These are phyloP conservation scores for Sporothrix protearum DNA, from an alignment of 2,329 filamentous ascomycete genomes.

Conservation along the genomic window DNA sequence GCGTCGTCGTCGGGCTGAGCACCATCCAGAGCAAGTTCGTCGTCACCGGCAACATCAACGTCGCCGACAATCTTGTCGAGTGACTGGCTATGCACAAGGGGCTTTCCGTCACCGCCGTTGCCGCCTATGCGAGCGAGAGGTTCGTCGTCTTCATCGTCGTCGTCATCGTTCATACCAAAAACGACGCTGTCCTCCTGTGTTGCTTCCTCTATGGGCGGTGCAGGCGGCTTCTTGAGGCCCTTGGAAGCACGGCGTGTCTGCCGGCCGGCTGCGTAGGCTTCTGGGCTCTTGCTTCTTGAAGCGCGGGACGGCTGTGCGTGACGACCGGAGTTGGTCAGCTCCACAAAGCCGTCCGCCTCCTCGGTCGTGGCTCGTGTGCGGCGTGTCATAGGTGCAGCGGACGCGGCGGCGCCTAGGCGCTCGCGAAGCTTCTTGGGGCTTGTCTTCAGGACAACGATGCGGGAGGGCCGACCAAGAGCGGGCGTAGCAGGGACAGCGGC, in stretches of 20 bases:
- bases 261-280: slow-evolving; percentile 39
- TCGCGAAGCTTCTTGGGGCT: slow-evolving; percentile 25
- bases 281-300: slow-evolving; percentile 56
- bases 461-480: slow-evolving; percentile 26
- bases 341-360: slow-evolving; percentile 54
- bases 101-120: slow-evolving; percentile 24
- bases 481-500: background rate
- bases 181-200: slow-evolving; percentile 47
- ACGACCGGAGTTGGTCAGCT: slow-evolving; percentile 59
- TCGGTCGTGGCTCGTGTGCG: slow-evolving; percentile 55
- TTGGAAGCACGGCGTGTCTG: slow-evolving; percentile 51
- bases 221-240: slow-evolving; percentile 47
- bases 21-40: slow-evolving; percentile 15
- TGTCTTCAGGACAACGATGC: slow-evolving; percentile 34
- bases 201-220: slow-evolving; percentile 46
- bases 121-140: slow-evolving; percentile 37
- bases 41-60: slow-evolving; percentile 26
- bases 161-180: slow-evolving; percentile 24
- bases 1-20: slow-evolving; percentile 20
- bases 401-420: slow-evolving; percentile 22
- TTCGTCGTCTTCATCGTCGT: slow-evolving; percentile 32
- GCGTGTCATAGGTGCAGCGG: slow-evolving; percentile 36
- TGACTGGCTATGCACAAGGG: background rate
- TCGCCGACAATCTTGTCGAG: background rate
- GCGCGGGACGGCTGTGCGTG: slow-evolving; percentile 50